Evolutionary conservation across 345 rosid genomes (phyloP).

Genomic region (Citrus glauca): DNA sequence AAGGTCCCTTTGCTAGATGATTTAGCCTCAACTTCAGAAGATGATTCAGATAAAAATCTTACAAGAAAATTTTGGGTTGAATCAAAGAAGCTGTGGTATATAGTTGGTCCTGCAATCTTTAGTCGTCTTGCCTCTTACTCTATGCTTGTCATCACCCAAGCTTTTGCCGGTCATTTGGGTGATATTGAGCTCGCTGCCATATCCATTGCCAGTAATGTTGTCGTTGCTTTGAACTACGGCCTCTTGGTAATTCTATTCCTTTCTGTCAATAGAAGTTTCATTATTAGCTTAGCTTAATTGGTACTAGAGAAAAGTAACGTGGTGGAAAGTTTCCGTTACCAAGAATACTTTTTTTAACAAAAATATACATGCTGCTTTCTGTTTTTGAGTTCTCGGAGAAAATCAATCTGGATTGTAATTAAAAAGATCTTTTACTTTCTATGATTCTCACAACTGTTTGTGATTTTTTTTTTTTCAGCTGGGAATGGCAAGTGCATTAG

Average conservation of each 20-base stretch:
- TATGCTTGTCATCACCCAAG: slow-evolving; percentile 88
- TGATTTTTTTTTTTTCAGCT: slow-evolving; percentile 26
- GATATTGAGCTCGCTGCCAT: slow-evolving; percentile 91
- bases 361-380: not conserved
- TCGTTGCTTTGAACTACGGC: slow-evolving; percentile 75
- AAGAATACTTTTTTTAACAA: too few relatives aligned
- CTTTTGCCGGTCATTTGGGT: slow-evolving; percentile 93
- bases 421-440: not conserved
- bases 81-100: slow-evolving; percentile 81
- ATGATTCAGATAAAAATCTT: slow-evolving; percentile 15
- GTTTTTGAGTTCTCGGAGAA: not conserved
- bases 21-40: not conserved
- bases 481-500: slow-evolving; percentile 76
- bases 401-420: not conserved
- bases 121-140: slow-evolving; percentile 70
- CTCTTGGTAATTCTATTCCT: slow-evolving; percentile 53
- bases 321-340: not conserved
- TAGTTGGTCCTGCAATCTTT: slow-evolving; percentile 85
- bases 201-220: slow-evolving; percentile 67
- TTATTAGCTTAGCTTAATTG: not conserved
- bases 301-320: not conserved
- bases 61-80: slow-evolving; percentile 50
- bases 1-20: slow-evolving; percentile 28
- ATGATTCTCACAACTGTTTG: not conserved
- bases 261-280: not conserved